These are phyloP conservation scores for Neurospora africana DNA, from an alignment of 495 filamentous ascomycete species.

Conservation along the genomic window DNA sequence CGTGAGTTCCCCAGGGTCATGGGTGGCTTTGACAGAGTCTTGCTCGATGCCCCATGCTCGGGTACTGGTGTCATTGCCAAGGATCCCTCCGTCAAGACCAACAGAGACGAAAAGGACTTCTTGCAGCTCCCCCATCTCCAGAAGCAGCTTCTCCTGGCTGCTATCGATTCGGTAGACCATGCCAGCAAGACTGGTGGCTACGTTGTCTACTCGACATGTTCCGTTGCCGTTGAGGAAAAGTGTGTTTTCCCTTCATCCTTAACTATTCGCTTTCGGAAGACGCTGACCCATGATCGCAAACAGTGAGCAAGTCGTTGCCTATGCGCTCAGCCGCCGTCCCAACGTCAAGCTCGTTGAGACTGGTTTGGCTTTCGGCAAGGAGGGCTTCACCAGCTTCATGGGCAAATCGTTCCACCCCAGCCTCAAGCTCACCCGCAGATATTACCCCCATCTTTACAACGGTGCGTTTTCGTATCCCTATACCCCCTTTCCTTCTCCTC, in stretches of 20 bases:
- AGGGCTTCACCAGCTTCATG: slow-evolving; percentile 79
- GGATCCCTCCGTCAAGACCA: slow-evolving; percentile 90
- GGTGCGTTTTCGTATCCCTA: not conserved
- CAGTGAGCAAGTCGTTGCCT: slow-evolving; percentile 90
- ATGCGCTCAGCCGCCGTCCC: slow-evolving; percentile 78
- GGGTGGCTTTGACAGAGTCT: slow-evolving; percentile 71
- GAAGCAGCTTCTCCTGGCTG: slow-evolving; percentile 83
- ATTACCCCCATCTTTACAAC: slow-evolving; percentile 92
- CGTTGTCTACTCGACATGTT: slow-evolving; percentile 85
- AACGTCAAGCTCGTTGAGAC: slow-evolving; percentile 93
- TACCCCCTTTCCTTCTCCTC: not conserved
- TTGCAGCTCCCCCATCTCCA: slow-evolving; percentile 83
- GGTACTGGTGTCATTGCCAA: slow-evolving; percentile 79
- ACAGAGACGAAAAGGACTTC: slow-evolving; percentile 92
- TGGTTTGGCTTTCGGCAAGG: slow-evolving; percentile 81
- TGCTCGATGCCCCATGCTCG: slow-evolving; percentile 36
- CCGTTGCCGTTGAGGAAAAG: slow-evolving; percentile 25
- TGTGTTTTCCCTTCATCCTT: slow-evolving; percentile 5
- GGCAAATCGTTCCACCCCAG: slow-evolving; percentile 80
- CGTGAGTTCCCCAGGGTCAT: slow-evolving; percentile 87
- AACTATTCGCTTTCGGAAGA: slow-evolving; percentile 36
- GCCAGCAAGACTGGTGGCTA: slow-evolving; percentile 73
- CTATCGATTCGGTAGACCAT: slow-evolving; percentile 79
- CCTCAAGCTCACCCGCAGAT: slow-evolving; percentile 77
- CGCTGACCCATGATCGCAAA: slow-evolving; percentile 76